Conservation (phyloP, 768 basidiomycete genomes). For the Trametes punicea region DNA sequence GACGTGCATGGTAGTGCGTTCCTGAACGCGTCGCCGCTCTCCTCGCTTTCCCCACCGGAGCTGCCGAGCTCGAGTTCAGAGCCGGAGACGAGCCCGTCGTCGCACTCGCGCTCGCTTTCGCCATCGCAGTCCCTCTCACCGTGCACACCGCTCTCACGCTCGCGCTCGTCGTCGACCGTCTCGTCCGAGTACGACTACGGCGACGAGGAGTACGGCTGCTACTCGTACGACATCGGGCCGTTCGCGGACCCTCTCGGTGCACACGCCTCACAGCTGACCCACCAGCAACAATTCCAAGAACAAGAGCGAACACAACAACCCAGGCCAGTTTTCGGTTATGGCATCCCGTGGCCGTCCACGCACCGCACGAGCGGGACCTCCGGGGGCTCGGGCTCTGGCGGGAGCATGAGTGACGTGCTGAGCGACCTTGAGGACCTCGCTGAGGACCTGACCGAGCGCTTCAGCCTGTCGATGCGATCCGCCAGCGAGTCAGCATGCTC, state of each 20-base stretch:
- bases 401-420: constrained; percentile 13
- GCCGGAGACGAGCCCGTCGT: neutral
- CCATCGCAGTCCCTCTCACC: constrained; percentile 8
- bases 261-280: neutral
- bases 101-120: neutral
- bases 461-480: neutral
- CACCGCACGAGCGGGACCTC: constrained; percentile 9
- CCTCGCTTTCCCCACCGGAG: constrained; percentile 10
- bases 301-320: neutral
- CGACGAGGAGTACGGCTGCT: constrained; percentile 13
- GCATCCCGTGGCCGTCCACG: constrained; percentile 23
- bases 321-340: constrained; percentile 14
- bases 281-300: neutral
- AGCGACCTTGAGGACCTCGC: constrained; percentile 18
- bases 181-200: constrained; percentile 21
- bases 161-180: constrained; percentile 14
- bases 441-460: constrained; percentile 18
- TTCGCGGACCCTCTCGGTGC: constrained; percentile 15
- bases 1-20: constrained; percentile 3
- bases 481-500: neutral
- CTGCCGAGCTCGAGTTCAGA: constrained; percentile 8
- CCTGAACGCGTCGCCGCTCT: constrained; percentile 4
- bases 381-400: constrained; percentile 1
- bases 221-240: constrained; percentile 16
- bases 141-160: constrained; percentile 8